Conservation (phyloP, 371 early-diverging fungal genomes). For the Apophysomyces sp. region DNA sequence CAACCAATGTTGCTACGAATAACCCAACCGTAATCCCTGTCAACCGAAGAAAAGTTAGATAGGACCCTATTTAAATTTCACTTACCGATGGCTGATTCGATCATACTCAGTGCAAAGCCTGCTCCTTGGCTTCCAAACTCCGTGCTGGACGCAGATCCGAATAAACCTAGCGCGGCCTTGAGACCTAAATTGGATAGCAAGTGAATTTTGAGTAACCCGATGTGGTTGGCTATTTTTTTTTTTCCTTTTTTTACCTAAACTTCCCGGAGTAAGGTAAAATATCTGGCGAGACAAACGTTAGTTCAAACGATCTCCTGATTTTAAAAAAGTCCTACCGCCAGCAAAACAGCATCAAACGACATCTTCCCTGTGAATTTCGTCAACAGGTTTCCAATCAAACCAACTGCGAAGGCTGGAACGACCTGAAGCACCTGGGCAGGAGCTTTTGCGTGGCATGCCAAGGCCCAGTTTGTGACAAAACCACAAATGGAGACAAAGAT, state of each 20-base stretch:
- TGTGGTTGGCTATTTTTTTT: not conserved
- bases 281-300: slow-evolving; percentile 6
- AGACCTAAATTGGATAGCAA: slow-evolving; percentile 16
- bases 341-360: slow-evolving; percentile 56
- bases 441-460: slow-evolving; percentile 45
- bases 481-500: slow-evolving; percentile 33
- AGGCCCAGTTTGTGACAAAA: slow-evolving; percentile 34
- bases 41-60: not conserved
- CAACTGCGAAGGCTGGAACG: slow-evolving; percentile 52
- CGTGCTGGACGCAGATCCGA: slow-evolving; percentile 14
- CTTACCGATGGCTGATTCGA: slow-evolving; percentile 30
- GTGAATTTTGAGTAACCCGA: no score
- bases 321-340: slow-evolving; percentile 34
- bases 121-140: slow-evolving; percentile 41
- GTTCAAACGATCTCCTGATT: not conserved
- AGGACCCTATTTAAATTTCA: not conserved
- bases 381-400: slow-evolving; percentile 48
- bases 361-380: slow-evolving; percentile 50
- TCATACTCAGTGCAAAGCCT: slow-evolving; percentile 47
- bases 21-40: slow-evolving; percentile 57
- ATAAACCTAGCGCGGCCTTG: slow-evolving; percentile 47
- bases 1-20: slow-evolving; percentile 52
- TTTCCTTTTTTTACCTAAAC: slow-evolving; percentile 35
- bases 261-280: slow-evolving; percentile 59
- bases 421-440: slow-evolving; percentile 43